Evolutionary conservation across 179 eudicot species (phyloP).

Genomic region (Amaranthus tricolor): DNA sequence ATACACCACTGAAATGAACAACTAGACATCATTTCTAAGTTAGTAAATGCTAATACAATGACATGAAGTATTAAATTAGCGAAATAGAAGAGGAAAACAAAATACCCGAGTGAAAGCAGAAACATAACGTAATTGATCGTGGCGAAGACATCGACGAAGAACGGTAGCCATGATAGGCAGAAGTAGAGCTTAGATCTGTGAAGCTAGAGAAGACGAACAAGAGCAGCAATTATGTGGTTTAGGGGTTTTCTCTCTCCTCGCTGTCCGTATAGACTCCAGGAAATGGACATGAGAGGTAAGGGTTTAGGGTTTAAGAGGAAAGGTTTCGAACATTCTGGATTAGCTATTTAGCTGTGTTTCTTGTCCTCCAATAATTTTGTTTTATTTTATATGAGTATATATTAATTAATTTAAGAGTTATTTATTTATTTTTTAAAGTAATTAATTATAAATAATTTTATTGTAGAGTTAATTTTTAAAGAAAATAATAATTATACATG

Average conservation of each 20-base stretch:
- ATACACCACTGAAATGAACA: neutral
- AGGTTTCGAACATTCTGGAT: neutral
- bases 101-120: neutral
- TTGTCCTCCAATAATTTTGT: neutral
- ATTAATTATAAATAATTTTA: too few relatives aligned
- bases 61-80: too few relatives aligned
- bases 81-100: neutral
- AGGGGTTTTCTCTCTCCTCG: constrained; percentile 1
- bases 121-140: constrained; percentile 4
- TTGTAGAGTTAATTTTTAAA: too few relatives aligned
- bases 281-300: neutral
- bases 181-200: neutral
- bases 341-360: neutral
- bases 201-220: neutral
- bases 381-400: too few relatives aligned
- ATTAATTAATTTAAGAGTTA: neutral
- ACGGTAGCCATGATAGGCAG: constrained; percentile 17
- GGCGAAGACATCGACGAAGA: constrained; percentile 18
- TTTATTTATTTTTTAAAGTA: too few relatives aligned
- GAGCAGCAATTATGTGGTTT: neutral
- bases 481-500: too few relatives aligned
- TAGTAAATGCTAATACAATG: too few relatives aligned
- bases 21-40: neutral
- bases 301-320: constrained; percentile 15
- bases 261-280: too few relatives aligned